Conservation (phyloP, 768 basidiomycete genomes). For the Xerocomellus amylosporus region DNA sequence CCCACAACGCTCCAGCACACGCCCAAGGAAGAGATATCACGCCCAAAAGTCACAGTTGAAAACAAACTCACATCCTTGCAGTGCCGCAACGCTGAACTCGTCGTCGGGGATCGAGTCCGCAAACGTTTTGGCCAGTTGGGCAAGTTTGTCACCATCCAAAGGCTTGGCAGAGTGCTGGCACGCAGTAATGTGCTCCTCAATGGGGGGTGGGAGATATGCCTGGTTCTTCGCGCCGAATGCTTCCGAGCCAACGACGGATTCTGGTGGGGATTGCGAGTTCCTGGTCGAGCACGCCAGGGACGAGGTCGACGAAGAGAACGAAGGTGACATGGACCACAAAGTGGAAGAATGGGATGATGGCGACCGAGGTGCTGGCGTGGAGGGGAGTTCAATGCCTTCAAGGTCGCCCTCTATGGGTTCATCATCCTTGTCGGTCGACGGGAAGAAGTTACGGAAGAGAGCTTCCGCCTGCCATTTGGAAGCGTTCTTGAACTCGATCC, state of each 20-base stretch:
- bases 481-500: slow-evolving; percentile 88
- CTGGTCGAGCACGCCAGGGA: slow-evolving; percentile 36
- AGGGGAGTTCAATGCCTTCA: slow-evolving; percentile 44
- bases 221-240: slow-evolving; percentile 54
- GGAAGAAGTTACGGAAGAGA: slow-evolving; percentile 90
- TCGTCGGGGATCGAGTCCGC: slow-evolving; percentile 81
- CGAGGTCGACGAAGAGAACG: slow-evolving; percentile 42
- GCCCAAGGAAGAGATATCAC: slow-evolving; percentile 17
- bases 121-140: slow-evolving; percentile 70
- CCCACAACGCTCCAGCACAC: slow-evolving; percentile 21
- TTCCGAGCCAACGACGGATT: slow-evolving; percentile 15
- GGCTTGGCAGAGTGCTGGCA: slow-evolving; percentile 64
- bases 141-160: slow-evolving; percentile 61
- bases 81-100: slow-evolving; percentile 84
- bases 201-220: slow-evolving; percentile 62
- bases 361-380: slow-evolving; percentile 41
- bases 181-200: slow-evolving; percentile 55
- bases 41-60: slow-evolving; percentile 13
- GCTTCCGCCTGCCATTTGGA: slow-evolving; percentile 83
- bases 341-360: slow-evolving; percentile 46
- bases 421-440: slow-evolving; percentile 57
- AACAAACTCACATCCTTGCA: slow-evolving; percentile 79
- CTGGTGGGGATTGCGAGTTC: slow-evolving; percentile 25
- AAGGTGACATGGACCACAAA: slow-evolving; percentile 43
- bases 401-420: slow-evolving; percentile 41